These are phyloP conservation scores for Saraca asoca DNA, from an alignment of 331 rosid species.

Conservation along the genomic window DNA sequence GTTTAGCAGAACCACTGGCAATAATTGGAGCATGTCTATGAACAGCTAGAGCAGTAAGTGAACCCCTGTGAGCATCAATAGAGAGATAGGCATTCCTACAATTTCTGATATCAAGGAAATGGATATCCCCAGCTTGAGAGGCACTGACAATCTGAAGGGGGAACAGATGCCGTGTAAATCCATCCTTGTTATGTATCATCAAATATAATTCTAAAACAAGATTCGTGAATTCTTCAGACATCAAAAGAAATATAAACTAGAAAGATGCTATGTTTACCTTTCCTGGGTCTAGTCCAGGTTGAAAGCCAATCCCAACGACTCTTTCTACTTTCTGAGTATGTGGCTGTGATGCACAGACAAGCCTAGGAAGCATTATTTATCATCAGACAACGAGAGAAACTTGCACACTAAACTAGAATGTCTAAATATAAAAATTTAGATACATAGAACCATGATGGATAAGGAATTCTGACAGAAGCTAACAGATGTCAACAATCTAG, in stretches of 20 bases:
- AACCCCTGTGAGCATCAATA: slow-evolving; percentile 81
- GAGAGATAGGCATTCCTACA: slow-evolving; percentile 63
- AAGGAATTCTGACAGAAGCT: slow-evolving; percentile 3
- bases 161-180: slow-evolving; percentile 10
- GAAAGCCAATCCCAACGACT: slow-evolving; percentile 95
- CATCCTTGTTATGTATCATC: slow-evolving; percentile 11
- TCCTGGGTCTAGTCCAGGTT: slow-evolving; percentile 91
- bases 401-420: neutral
- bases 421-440: slow-evolving; percentile 5
- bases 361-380: slow-evolving; percentile 52
- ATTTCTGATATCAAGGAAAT: slow-evolving; percentile 91
- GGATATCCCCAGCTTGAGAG: slow-evolving; percentile 94
- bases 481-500: neutral
- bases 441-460: neutral
- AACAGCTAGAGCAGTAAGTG: slow-evolving; percentile 93
- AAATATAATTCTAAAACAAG: slow-evolving; percentile 1
- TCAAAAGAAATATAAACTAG: slow-evolving; percentile 16
- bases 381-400: neutral
- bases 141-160: slow-evolving; percentile 85
- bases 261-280: slow-evolving; percentile 57
- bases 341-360: slow-evolving; percentile 68
- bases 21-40: slow-evolving; percentile 95
- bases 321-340: slow-evolving; percentile 72
- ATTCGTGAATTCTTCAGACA: too few relatives aligned
- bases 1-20: slow-evolving; percentile 97